Conservation (phyloP, 768 basidiomycete species). For the Agaricus sinodeliciosus region DNA sequence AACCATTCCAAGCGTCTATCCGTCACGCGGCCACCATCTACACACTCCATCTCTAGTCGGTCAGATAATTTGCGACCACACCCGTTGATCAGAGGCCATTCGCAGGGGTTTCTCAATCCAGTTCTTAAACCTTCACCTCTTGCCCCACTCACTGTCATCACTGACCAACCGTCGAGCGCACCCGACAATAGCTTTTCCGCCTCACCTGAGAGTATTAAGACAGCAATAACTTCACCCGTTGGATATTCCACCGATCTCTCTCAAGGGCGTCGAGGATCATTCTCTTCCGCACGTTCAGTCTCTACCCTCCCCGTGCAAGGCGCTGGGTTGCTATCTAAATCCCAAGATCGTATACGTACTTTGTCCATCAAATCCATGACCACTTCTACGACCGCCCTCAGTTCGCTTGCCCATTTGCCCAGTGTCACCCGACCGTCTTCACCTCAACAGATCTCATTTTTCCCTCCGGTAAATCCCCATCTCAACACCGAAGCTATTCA, state of each 20-base stretch:
- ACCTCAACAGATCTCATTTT: slow-evolving; percentile 49
- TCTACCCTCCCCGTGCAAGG: slow-evolving; percentile 46
- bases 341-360: slow-evolving; percentile 44
- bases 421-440: slow-evolving; percentile 36
- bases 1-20: slow-evolving; percentile 34
- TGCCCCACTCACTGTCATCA: slow-evolving; percentile 56
- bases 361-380: slow-evolving; percentile 50
- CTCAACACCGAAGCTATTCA: slow-evolving; percentile 56
- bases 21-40: slow-evolving; percentile 54
- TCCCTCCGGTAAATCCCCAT: slow-evolving; percentile 55
- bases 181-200: slow-evolving; percentile 37
- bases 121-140: slow-evolving; percentile 51
- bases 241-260: slow-evolving; percentile 2
- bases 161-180: slow-evolving; percentile 25
- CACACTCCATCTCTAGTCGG: slow-evolving; percentile 43
- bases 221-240: slow-evolving; percentile 18
- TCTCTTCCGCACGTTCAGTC: slow-evolving; percentile 54
- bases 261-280: slow-evolving; percentile 31
- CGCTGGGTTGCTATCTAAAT: slow-evolving; percentile 11
- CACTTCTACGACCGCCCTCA: slow-evolving; percentile 49
- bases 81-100: slow-evolving; percentile 71
- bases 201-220: slow-evolving; percentile 25
- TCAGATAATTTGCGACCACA: slow-evolving; percentile 52
- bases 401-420: slow-evolving; percentile 51
- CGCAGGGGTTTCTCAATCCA: slow-evolving; percentile 45